A percentile compares a stretch with the other conserved stretches of the same genome.
Conservation (phyloP, 2,329 filamentous ascomycete species). For the Penicillium sp. region DNA sequence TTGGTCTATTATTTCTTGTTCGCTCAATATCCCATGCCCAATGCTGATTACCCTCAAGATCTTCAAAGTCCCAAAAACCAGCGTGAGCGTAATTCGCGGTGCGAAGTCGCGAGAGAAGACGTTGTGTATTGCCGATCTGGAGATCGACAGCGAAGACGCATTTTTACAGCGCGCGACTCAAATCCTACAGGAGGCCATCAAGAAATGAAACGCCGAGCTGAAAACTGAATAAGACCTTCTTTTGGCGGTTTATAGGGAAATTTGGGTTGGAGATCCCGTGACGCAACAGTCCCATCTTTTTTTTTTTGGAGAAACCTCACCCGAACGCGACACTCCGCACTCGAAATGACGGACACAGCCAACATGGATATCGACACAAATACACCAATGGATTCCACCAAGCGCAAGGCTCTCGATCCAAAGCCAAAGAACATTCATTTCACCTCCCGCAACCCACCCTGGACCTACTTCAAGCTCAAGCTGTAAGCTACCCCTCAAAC, state of each 20-base stretch:
- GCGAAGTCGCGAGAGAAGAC: slow-evolving; percentile 67
- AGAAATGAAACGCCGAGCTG: slow-evolving; percentile 1
- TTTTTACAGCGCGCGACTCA: slow-evolving; percentile 25
- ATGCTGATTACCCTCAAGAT: slow-evolving; percentile 40
- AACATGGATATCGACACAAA: slow-evolving; percentile 1
- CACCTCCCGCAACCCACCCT: slow-evolving; percentile 45
- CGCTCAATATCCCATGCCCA: too few species aligned
- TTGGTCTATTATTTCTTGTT: too few species aligned
- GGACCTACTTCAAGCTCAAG: slow-evolving; percentile 47
- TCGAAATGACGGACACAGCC: slow-evolving; percentile 6
- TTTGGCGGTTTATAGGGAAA: too few species aligned
- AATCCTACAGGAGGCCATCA: slow-evolving; percentile 21
- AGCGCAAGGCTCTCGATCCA: slow-evolving; percentile 29
- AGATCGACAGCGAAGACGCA: slow-evolving; percentile 36
- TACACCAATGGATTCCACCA: slow-evolving; percentile 8
- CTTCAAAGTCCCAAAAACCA: slow-evolving; percentile 63
- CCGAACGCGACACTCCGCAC: not conserved
- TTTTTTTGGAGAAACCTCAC: not conserved
- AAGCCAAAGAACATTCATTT: slow-evolving; percentile 30
- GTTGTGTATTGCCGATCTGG: slow-evolving; percentile 39
- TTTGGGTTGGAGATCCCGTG: slow-evolving; percentile 16
- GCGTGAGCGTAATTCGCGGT: slow-evolving; percentile 63
- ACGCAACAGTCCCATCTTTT: slow-evolving; percentile 16
- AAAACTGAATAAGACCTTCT: not conserved
- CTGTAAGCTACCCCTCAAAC: slow-evolving; percentile 29